Evolutionary conservation across 257 asterid genomes (phyloP), one percentile per base, ranked within the genome.

Genomic region (Paulownia fortunei): DNA sequence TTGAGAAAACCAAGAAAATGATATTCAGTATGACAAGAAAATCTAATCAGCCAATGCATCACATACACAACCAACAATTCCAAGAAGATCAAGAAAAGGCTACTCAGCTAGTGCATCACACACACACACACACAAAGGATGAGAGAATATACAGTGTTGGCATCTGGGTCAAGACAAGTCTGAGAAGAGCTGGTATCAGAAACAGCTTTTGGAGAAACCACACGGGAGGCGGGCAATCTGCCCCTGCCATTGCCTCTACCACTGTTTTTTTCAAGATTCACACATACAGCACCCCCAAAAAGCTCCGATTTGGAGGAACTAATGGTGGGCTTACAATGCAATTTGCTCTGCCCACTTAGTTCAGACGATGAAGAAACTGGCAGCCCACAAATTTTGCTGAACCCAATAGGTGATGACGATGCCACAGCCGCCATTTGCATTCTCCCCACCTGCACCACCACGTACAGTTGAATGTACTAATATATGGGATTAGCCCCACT

Each of bases 151-250:
- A 89, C 94, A 74, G 84, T 8, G 86, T 27, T 84, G 77, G 94
- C 92, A 66, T 87, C 94, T 19, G 94, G 94, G 27, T 87, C 94
- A 16, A 89, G 92, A 55, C 94, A 89, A 32, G 92, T 89, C 47
- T 73, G 89, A 13, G 94, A 87, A 72, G 77, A 81, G 63, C 81
- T 79, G 13, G 92, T 79, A 81, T 89, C 94, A 11, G 94, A 86
- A 74, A 89, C 94, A 62, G 94, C 92, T 76, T 54, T 87, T 7
- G 94, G 92, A 46, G 92, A 87, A 78, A 90, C 85, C 55, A 84
- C 88, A 26, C 83, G 87, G 44, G 81, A 12, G 55, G 55, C 68
- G 65, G 46, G 51, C 69, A 78, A 19, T 76, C 77, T 79, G 52
- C 41, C 36, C 60, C 78, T 76, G 15, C 72, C 68, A 23, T 23